These are phyloP conservation scores for Reutealis trisperma DNA, from an alignment of 345 rosid genomes.

Conservation along the genomic window DNA sequence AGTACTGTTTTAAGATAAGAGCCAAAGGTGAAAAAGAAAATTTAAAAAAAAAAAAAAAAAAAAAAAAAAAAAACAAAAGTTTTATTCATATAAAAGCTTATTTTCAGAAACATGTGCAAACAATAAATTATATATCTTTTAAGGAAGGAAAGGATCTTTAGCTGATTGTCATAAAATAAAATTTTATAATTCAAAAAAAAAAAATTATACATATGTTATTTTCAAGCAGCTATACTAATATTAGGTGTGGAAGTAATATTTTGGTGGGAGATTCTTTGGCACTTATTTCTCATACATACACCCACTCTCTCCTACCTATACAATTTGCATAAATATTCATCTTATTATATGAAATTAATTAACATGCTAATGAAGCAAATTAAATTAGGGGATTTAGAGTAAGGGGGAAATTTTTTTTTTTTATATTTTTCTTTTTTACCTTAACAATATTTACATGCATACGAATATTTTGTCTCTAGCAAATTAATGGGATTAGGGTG, in stretches of 20 bases:
- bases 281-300: neutral
- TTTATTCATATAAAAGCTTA: slow-evolving; percentile 3
- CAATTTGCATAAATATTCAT: neutral
- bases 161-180: neutral
- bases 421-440: neutral
- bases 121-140: neutral
- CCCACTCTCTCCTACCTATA: neutral
- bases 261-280: neutral
- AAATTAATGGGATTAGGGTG: neutral
- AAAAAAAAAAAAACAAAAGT: no score
- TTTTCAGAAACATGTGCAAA: slow-evolving; percentile 13
- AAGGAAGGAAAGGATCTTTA: slow-evolving; percentile 2
- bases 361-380: neutral
- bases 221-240: neutral
- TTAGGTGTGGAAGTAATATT: neutral
- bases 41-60: no score
- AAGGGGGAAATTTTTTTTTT: neutral
- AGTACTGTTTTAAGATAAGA: neutral
- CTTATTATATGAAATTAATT: neutral
- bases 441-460: neutral
- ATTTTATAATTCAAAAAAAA: neutral
- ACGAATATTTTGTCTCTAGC: neutral
- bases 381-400: neutral
- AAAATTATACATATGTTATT: no score
- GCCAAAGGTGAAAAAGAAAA: slow-evolving; percentile 5